A percentile compares a stretch with the other conserved stretches of the same genome.
Evolutionary conservation across 306 rosid species (phyloP).

Genomic region (Purshia tridentata): DNA sequence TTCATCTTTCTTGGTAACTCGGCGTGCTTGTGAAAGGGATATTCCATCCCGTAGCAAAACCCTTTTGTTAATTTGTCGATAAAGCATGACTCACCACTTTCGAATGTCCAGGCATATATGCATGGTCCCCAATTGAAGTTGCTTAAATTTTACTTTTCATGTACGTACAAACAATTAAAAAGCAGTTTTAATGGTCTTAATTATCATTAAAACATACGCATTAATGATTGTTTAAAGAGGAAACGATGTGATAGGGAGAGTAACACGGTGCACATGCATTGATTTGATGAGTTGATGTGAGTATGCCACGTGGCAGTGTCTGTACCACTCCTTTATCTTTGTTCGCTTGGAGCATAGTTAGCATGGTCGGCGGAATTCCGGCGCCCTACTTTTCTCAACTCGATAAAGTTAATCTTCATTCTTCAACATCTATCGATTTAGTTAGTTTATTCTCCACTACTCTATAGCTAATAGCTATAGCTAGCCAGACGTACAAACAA

Average conservation of each 20-base stretch:
- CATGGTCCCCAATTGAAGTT: slow-evolving; percentile 29
- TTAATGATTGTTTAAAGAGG: slow-evolving; percentile 22
- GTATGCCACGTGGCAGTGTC: slow-evolving; percentile 58
- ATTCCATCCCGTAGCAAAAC: slow-evolving; percentile 28
- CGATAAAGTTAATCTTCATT: slow-evolving; percentile 11
- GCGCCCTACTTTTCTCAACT: slow-evolving; percentile 61
- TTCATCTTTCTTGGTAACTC: slow-evolving; percentile 20
- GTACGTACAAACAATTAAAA: no score
- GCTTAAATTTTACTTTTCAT: background rate
- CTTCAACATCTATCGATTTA: slow-evolving; percentile 32
- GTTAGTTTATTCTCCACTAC: background rate
- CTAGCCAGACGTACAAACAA: no score
- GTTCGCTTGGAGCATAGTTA: slow-evolving; percentile 21
- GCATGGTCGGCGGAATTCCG: slow-evolving; percentile 85
- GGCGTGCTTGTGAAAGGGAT: slow-evolving; percentile 62
- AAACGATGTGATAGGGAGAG: slow-evolving; percentile 39
- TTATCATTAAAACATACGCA: background rate
- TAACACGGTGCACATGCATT: slow-evolving; percentile 20
- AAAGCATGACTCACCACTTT: slow-evolving; percentile 76
- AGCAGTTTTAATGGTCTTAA: no score
- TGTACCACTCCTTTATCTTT: slow-evolving; percentile 78
- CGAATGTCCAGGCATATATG: slow-evolving; percentile 39
- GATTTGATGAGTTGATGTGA: slow-evolving; percentile 39
- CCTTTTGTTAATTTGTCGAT: slow-evolving; percentile 72
- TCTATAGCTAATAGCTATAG: background rate